These are phyloP conservation scores for Xylona heveae DNA, from an alignment of 495 filamentous ascomycete genomes.

Conservation along the genomic window DNA sequence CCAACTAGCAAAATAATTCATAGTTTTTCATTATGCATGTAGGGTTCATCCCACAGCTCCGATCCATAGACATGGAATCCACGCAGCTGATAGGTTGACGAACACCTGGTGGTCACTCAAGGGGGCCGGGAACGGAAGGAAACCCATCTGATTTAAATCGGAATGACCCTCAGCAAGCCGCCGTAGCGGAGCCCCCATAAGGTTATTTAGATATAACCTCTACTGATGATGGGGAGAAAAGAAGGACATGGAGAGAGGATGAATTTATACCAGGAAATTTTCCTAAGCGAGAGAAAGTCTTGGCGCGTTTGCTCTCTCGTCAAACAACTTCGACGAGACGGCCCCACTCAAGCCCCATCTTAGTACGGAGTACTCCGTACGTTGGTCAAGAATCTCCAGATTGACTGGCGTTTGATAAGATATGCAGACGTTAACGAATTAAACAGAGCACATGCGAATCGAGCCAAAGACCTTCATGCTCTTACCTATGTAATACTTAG, in stretches of 20 bases:
- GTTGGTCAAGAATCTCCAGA: too few relatives aligned
- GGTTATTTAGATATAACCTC: conserved; percentile 5
- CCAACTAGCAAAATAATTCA: neutral
- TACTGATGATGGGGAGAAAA: conserved; percentile 6
- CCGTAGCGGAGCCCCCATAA: conserved; percentile 7
- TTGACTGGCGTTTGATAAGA: too few relatives aligned
- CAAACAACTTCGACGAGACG: too few relatives aligned
- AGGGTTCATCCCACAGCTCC: conserved; percentile 15
- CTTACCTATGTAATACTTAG: too few relatives aligned
- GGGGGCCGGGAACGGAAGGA: conserved; percentile 7
- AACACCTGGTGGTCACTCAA: conserved; percentile 1
- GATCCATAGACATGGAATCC: conserved; percentile 5
- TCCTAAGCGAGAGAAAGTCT: too few relatives aligned
- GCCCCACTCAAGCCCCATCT: too few relatives aligned
- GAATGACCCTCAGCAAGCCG: conserved; percentile 7
- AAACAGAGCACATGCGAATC: too few relatives aligned
- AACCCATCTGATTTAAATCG: neutral
- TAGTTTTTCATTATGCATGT: conserved; percentile 5
- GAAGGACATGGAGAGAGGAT: neutral
- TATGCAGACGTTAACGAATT: too few relatives aligned
- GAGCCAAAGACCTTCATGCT: too few relatives aligned
- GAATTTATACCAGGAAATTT: too few relatives aligned
- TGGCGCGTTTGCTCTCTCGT: too few relatives aligned
- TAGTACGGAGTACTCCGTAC: too few relatives aligned
- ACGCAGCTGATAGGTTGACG: conserved; percentile 2